Conservation (phyloP, 805 yeast genomes). For the Sporopachydermia quercuum region DNA sequence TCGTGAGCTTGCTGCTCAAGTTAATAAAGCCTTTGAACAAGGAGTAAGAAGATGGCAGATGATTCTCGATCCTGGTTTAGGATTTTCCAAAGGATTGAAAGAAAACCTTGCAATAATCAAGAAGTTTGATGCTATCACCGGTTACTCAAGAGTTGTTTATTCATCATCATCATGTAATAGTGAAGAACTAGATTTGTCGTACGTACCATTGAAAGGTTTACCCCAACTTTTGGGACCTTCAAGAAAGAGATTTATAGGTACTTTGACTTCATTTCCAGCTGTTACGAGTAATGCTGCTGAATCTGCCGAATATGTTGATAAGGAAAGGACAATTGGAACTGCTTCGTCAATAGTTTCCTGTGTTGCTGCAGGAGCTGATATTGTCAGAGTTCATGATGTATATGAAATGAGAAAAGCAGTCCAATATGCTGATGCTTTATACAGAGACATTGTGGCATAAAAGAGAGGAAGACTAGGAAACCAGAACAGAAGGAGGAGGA, state of each 20-base stretch:
- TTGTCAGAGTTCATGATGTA: constrained; percentile 83
- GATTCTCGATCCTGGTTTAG: constrained; percentile 87
- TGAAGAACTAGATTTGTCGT: constrained; percentile 10
- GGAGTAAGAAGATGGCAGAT: constrained; percentile 87
- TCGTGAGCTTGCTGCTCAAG: constrained; percentile 44
- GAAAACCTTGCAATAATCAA: constrained; percentile 60
- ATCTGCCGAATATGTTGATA: constrained; percentile 31
- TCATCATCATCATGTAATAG: not conserved
- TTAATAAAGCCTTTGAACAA: constrained; percentile 35
- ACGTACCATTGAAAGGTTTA: constrained; percentile 32
- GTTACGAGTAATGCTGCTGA: constrained; percentile 22
- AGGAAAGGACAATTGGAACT: constrained; percentile 61
- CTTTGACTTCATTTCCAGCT: constrained; percentile 26
- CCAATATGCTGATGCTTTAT: constrained; percentile 60
- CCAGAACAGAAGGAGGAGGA: too few species aligned
- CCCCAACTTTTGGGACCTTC: constrained; percentile 80
- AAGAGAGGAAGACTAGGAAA: constrained; percentile 7
- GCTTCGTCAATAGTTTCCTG: constrained; percentile 62
- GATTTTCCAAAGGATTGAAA: constrained; percentile 73
- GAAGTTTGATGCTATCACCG: constrained; percentile 16
- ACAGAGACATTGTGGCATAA: constrained; percentile 20
- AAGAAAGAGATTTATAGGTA: constrained; percentile 76
- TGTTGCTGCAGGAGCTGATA: constrained; percentile 57
- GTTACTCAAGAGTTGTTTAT: constrained; percentile 5
- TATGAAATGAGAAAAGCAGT: constrained; percentile 38